phyloP scores from a whole-genome alignment of 768 basidiomycete genomes.

The Rubroboletus satanas region DNA sequence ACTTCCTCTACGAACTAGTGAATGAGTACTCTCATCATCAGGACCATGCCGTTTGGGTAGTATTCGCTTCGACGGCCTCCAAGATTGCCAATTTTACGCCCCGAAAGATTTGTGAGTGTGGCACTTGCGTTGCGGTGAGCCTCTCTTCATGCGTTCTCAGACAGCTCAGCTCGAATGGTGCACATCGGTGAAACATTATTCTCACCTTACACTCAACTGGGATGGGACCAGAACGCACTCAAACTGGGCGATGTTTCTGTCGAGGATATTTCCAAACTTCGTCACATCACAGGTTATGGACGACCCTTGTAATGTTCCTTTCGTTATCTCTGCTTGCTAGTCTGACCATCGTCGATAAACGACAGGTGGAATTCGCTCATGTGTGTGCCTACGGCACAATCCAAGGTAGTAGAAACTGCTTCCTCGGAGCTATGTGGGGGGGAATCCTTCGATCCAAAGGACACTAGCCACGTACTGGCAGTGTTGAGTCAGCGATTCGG shows the following conservation, averaged over 20 bases:
- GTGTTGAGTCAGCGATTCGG: not conserved
- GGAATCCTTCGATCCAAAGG: not conserved
- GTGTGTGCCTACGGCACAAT: not conserved
- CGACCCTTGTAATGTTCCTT: not conserved
- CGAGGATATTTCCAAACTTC: not conserved
- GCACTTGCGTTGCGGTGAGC: not conserved
- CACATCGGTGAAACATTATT: not conserved
- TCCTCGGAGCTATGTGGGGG: not conserved
- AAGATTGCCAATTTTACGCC: not conserved
- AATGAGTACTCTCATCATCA: not conserved
- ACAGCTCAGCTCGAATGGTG: not conserved
- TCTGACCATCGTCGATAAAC: not conserved
- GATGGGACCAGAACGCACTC: not conserved
- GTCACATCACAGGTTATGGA: not conserved
- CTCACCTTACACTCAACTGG: not conserved
- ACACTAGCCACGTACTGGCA: not conserved
- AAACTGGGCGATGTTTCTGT: not conserved
- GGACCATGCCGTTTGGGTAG: not conserved
- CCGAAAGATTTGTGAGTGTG: not conserved
- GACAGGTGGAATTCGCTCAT: not conserved
- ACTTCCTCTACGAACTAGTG: not conserved
- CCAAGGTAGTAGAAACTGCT: not conserved
- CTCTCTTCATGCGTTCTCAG: not conserved
- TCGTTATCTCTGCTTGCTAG: not conserved
- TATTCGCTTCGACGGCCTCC: not conserved